Evolutionary conservation across 2,329 filamentous ascomycete genomes (phyloP), one percentile per base, ranked within the genome.

Genomic region (Fusarium anthophilum): DNA sequence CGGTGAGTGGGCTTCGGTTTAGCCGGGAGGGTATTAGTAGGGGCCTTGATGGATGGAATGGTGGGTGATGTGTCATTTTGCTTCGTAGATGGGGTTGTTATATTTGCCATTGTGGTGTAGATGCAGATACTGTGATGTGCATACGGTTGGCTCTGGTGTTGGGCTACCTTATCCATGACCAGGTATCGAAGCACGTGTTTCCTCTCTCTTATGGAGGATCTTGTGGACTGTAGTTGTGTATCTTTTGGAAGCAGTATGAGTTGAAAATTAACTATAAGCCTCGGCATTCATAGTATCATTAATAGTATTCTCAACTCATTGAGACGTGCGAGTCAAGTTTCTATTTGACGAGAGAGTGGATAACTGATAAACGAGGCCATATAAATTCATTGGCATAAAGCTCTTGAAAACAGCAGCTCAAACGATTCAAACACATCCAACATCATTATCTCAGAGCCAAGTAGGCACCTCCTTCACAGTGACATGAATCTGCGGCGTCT

Each of bases 1-100:
- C 65, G 65, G 70, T 73, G 70, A 72, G 56, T 72, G 55, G 39
- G 38, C 44, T 62, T 50, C 30, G 45, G 22, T 70, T 58, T 64
- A 43, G 26, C 35, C 67, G 37, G 43, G 39, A 63, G 32, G 65
- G 30, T 57, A 54, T 47, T 43, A 20, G 32, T 43, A 39, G 15
- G 51, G 65, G 47, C n/a, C 30, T 28, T 20, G 38, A 15, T 41
- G 38, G 15, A 39, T 30, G 30, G 30, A 30, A 32, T 32, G 24
- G 32, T 48, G 41, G 24, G 43, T 63, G 58, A 70, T 55, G 26
- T 56, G 51, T 55, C 56, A 37, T 47, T 50, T 69, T 28, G 22
- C 8, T 37, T 13, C 39, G 15, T 35, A 24, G 12, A 48, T 63
- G 53, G 38, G 45, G 55, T 67, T 58, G 54, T 53, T 24, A 9